Evolutionary conservation across 176 grass and related monocot genomes (phyloP).

Genomic region (Eremochloa ophiuroides): DNA sequence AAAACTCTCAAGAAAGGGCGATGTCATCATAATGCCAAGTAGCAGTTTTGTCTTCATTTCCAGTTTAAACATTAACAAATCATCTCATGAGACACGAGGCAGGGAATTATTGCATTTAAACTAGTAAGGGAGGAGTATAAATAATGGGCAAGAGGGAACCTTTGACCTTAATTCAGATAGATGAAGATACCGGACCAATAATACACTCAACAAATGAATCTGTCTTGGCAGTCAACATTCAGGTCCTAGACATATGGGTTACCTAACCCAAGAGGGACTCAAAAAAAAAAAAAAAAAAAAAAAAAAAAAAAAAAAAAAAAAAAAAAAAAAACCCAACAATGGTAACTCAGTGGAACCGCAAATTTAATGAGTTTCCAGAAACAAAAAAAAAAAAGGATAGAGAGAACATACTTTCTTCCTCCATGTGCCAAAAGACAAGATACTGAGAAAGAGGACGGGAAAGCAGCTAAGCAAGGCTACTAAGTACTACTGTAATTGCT

Average conservation of each 20-base stretch:
- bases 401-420: neutral
- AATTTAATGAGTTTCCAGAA: neutral
- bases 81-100: conserved; percentile 15
- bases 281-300: conserved; percentile 20
- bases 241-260: neutral
- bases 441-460: neutral
- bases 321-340: too few species aligned
- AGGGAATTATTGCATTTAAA: conserved; percentile 7
- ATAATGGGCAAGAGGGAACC: neutral
- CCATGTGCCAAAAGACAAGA: neutral
- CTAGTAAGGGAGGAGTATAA: neutral
- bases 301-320: too few species aligned
- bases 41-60: conserved; percentile 22
- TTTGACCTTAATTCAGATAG: conserved; percentile 13
- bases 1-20: conserved; percentile 25
- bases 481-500: neutral
- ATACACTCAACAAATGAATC: neutral
- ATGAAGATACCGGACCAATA: conserved; percentile 16
- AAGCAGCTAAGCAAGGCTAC: conserved; percentile 12
- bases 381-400: neutral
- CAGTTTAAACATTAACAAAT: conserved; percentile 18
- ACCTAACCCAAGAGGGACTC: neutral
- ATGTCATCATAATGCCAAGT: neutral
- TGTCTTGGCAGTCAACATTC: neutral
- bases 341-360: neutral